These are phyloP conservation scores for Ruellia speciosa DNA, from an alignment of 305 asterid genomes.

Conservation along the genomic window DNA sequence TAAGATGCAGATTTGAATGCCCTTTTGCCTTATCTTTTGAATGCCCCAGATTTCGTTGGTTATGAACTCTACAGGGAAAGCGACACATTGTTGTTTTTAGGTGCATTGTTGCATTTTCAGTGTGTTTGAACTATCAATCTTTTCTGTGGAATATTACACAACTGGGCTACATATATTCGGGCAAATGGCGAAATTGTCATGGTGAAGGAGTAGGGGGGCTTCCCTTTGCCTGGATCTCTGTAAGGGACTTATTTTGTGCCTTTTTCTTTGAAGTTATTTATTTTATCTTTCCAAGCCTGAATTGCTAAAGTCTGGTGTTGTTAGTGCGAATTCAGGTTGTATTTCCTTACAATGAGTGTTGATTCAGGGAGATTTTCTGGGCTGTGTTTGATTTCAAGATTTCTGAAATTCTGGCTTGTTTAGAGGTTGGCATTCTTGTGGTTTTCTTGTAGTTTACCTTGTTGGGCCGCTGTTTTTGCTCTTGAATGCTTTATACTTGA, in stretches of 20 bases:
- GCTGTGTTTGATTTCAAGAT: constrained; percentile 13
- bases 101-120: constrained; percentile 24
- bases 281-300: constrained; percentile 5
- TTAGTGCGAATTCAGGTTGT: constrained; percentile 4
- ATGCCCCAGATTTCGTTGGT: constrained; percentile 5
- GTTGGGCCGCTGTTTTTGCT: constrained; percentile 15
- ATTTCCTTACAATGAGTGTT: constrained; percentile 7
- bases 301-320: not conserved
- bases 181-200: constrained; percentile 1
- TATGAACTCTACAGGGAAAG: constrained; percentile 16
- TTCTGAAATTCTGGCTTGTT: constrained; percentile 16
- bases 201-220: constrained; percentile 25
- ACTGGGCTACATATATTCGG: too few species aligned
- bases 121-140: constrained; percentile 15
- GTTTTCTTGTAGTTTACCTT: constrained; percentile 12
- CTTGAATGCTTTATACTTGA: constrained; percentile 11
- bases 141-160: constrained; percentile 17
- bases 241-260: constrained; percentile 8
- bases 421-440: not conserved
- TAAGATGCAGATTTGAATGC: constrained; percentile 28
- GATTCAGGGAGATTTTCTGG: constrained; percentile 5
- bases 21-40: constrained; percentile 22
- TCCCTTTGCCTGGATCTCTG: constrained; percentile 29
- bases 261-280: constrained; percentile 8
- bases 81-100: constrained; percentile 13